Evolutionary conservation across 768 basidiomycete species (phyloP).

Genomic region (Tulasnella sp.): DNA sequence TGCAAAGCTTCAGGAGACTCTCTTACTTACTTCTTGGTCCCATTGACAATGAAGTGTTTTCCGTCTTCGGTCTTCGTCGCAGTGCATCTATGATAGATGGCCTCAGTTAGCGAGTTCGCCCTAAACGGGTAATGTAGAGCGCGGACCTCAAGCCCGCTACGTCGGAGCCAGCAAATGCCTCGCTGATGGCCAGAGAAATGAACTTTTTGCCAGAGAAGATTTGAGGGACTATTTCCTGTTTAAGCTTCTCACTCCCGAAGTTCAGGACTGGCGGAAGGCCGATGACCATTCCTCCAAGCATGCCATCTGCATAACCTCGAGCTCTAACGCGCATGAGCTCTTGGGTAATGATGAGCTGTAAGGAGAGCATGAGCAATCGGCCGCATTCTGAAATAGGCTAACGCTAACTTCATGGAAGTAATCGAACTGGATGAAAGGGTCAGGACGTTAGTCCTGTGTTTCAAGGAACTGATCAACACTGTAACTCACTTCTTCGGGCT

Average conservation of each 20-base stretch:
- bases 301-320: slow-evolving; percentile 76
- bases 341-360: slow-evolving; percentile 64
- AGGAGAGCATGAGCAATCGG: neutral
- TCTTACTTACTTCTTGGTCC: slow-evolving; percentile 73
- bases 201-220: slow-evolving; percentile 72
- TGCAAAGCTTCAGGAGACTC: neutral
- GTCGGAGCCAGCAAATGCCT: slow-evolving; percentile 88
- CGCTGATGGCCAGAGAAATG: slow-evolving; percentile 83
- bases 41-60: slow-evolving; percentile 78
- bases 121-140: neutral
- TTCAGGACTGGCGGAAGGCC: slow-evolving; percentile 85
- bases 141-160: slow-evolving; percentile 53
- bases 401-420: slow-evolving; percentile 81
- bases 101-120: neutral
- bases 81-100: slow-evolving; percentile 52
- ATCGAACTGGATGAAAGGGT: slow-evolving; percentile 45
- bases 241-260: slow-evolving; percentile 69
- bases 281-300: slow-evolving; percentile 50
- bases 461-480: neutral
- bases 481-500: slow-evolving; percentile 50
- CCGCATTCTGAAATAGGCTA: neutral
- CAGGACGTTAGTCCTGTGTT: neutral
- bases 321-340: slow-evolving; percentile 80
- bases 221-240: slow-evolving; percentile 61
- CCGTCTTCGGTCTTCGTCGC: slow-evolving; percentile 73